These are phyloP conservation scores for Stephania cephalantha DNA, from an alignment of 164 flowering plant species.

Conservation along the genomic window DNA sequence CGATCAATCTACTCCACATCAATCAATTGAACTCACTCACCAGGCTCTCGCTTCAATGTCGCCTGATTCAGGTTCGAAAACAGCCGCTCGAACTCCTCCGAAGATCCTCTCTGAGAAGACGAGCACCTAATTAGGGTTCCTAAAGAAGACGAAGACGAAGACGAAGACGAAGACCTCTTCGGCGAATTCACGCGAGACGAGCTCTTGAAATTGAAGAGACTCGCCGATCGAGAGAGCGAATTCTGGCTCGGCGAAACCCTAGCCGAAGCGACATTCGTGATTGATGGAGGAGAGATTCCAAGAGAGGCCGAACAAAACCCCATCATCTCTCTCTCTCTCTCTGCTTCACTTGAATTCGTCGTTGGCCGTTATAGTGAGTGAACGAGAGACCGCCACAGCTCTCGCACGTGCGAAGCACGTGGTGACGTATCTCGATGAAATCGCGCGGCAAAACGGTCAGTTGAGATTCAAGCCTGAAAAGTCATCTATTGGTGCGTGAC, in stretches of 20 bases:
- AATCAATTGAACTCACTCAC: constrained; percentile 19
- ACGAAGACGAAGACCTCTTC: neutral
- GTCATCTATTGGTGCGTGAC: no score
- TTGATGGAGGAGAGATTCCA: neutral
- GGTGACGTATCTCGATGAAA: neutral
- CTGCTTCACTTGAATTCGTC: neutral
- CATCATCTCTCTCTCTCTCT: neutral
- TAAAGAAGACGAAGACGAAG: constrained; percentile 5
- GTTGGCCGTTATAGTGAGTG: neutral
- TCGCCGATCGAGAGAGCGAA: neutral
- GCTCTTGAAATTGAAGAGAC: neutral
- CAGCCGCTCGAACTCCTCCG: constrained; percentile 49
- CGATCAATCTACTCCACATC: neutral
- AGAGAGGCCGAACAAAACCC: no score
- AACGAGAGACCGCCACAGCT: neutral
- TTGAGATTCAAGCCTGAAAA: no score
- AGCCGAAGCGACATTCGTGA: neutral
- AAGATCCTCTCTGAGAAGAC: constrained; percentile 20
- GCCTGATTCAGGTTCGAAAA: constrained; percentile 82
- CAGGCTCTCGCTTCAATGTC: constrained; percentile 74
- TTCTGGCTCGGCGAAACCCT: neutral
- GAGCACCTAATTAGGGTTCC: constrained; percentile 24
- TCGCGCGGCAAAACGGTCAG: no score
- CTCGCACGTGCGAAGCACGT: neutral
- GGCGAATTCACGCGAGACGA: neutral